Evolutionary conservation across 805 yeast genomes (phyloP), one percentile per base, ranked within the genome.

Genomic region (Saitoella complicata): DNA sequence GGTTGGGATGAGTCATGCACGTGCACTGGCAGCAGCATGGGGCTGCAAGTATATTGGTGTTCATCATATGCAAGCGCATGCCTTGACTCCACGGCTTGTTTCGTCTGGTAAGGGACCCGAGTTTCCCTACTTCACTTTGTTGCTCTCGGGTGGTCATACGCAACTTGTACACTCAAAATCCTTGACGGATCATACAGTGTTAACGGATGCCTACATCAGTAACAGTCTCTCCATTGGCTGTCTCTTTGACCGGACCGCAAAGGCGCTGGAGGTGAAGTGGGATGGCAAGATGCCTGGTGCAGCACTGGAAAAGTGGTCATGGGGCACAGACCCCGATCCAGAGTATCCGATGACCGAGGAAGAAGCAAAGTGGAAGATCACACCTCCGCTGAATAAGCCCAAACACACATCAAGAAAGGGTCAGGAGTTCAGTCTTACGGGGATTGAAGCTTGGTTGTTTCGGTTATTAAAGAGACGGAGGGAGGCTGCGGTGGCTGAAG

Each of bases 61-160:
- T 0, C 94, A 91, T 58, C 98, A 91, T 56, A 88, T 91, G 98
- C 66, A 88, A 41, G 98, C 94, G 0, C 98, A 91, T 63, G 64
- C 91, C 5, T 59, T 91, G 31, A 68, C 83, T 0, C 76, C 86
- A 1, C 59, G 86, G 43, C 58, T 76, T 58, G 63, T 58, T 21
- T 55, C 61, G 42, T 65, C 65, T 41, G 75, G 72, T 0, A 21
- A 45, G 50, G 78, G 68, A 41, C 86, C 91, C 11, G 82, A 78
- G 40, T 75, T 70, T 40, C 87, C 80, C 1, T 84, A 81, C 51
- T 53, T 84, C 10, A 81, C 87, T 53, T 64, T 91, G 30, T 63
- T 91, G 32, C 87, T 78, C 11, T 80, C 93, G 54, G 98, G 98
- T 0, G 98, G 98, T 0, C 98, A 91, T 56, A 87, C 97, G 0